Evolutionary conservation across 805 yeast genomes (phyloP).

Genomic region (Tetrapisispora fleetii): DNA sequence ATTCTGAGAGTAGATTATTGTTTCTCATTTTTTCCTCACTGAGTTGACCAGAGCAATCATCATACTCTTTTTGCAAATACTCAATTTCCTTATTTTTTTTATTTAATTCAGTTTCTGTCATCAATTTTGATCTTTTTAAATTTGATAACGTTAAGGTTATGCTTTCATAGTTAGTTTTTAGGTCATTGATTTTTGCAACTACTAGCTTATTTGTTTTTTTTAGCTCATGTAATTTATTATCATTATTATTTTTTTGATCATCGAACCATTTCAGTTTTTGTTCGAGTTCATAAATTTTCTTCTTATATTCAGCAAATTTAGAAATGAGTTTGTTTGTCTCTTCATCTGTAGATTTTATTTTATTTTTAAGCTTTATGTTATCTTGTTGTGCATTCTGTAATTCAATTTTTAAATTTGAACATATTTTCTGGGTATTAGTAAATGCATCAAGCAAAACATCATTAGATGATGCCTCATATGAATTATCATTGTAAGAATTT

Average conservation of each 20-base stretch:
- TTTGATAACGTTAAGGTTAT: background rate
- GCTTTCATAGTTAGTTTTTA: conserved; percentile 14
- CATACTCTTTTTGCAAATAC: conserved; percentile 29
- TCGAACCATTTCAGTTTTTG: conserved; percentile 14
- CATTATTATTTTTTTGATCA: conserved; percentile 18
- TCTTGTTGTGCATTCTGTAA: conserved; percentile 23
- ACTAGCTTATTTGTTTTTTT: conserved; percentile 17
- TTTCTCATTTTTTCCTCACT: conserved; percentile 38
- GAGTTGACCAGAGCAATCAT: conserved; percentile 37
- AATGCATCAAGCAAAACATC: conserved; percentile 34
- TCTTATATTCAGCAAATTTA: conserved; percentile 18
- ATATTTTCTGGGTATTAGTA: conserved; percentile 31
- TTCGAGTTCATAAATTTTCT: conserved; percentile 15
- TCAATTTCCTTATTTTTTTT: conserved; percentile 29
- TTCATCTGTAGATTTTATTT: conserved; percentile 15
- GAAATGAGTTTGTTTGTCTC: conserved; percentile 16
- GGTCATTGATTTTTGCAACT: conserved; percentile 10
- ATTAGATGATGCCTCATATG: conserved; percentile 20
- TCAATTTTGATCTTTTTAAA: conserved; percentile 19
- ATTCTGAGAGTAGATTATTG: conserved; percentile 15
- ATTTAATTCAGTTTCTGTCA: conserved; percentile 11
- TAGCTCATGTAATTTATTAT: conserved; percentile 13
- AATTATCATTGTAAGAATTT: background rate
- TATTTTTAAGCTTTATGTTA: conserved; percentile 19
- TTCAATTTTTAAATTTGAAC: conserved; percentile 27